These are phyloP conservation scores for Olyra latifolia DNA, from an alignment of 176 grass and related monocot species.

Conservation along the genomic window DNA sequence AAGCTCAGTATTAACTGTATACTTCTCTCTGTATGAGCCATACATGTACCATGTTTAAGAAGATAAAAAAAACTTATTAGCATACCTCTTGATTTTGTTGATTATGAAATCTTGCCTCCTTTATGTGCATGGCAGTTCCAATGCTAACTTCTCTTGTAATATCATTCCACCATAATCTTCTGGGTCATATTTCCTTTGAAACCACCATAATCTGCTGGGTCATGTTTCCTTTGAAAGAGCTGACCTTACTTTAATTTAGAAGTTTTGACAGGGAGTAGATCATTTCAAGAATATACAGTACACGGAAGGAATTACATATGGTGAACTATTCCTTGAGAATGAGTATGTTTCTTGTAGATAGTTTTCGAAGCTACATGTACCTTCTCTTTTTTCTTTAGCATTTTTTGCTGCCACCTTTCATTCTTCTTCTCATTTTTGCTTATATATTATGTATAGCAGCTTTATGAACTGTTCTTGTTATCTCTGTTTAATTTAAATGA, in stretches of 20 bases:
- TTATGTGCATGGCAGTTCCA: not conserved
- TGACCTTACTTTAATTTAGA: slow-evolving; percentile 88
- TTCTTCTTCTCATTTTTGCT: not conserved
- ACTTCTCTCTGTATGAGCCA: not conserved
- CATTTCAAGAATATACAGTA: slow-evolving; percentile 98
- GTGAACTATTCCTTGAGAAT: slow-evolving; percentile 94
- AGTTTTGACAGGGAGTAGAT: slow-evolving; percentile 79
- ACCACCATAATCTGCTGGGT: slow-evolving; percentile 22
- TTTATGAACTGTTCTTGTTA: not conserved
- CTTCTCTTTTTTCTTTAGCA: slow-evolving; percentile 29
- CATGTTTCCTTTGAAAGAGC: slow-evolving; percentile 50
- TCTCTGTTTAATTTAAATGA: not conserved
- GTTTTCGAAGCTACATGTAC: slow-evolving; percentile 2
- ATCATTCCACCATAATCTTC: slow-evolving; percentile 21
- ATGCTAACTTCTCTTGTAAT: not conserved
- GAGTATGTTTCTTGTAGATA: slow-evolving; percentile 59
- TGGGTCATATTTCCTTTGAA: slow-evolving; percentile 40
- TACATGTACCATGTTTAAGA: not conserved
- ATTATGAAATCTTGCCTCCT: slow-evolving; percentile 4
- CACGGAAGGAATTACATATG: slow-evolving; percentile 86
- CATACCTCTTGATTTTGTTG: slow-evolving; percentile 8
- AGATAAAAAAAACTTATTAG: not conserved
- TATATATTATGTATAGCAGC: not conserved
- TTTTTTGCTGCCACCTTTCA: not conserved
- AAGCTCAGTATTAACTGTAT: slow-evolving; percentile 16